Conservation (phyloP, 768 basidiomycete species). For the Boletus bicolor region DNA sequence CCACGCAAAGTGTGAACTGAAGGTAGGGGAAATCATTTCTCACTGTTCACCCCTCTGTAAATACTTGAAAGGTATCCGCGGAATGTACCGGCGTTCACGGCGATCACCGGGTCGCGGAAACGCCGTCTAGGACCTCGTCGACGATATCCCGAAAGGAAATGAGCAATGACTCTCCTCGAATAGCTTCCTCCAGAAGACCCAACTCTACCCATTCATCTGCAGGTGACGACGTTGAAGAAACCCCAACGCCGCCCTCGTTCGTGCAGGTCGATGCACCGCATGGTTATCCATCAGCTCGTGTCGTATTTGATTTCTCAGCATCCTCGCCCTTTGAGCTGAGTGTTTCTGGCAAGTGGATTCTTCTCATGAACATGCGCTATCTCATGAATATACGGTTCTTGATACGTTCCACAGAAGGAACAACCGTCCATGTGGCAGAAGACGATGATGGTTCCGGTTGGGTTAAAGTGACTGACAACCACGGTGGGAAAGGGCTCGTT, state of each 20-base stretch:
- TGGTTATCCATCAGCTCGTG: constrained; percentile 49
- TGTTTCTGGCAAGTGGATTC: constrained; percentile 49
- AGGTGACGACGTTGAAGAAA: constrained; percentile 9
- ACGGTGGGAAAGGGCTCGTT: constrained; percentile 67
- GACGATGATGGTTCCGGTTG: constrained; percentile 85
- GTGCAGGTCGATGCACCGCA: constrained; percentile 40
- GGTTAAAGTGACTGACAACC: constrained; percentile 66
- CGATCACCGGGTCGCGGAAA: constrained; percentile 23
- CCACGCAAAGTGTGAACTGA: constrained; percentile 82
- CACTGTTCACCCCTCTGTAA: constrained; percentile 6
- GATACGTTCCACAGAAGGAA: constrained; percentile 49
- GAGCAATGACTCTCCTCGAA: constrained; percentile 16
- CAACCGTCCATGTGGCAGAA: constrained; percentile 63
- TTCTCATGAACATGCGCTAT: constrained; percentile 3
- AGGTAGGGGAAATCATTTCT: constrained; percentile 42
- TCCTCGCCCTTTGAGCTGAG: constrained; percentile 76
- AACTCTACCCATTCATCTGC: constrained; percentile 4
- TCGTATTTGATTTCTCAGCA: constrained; percentile 72
- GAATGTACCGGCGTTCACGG: constrained; percentile 48
- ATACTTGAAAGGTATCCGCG: constrained; percentile 58
- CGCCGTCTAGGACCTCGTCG: constrained; percentile 31
- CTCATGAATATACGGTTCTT: constrained; percentile 12
- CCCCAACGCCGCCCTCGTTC: constrained; percentile 58
- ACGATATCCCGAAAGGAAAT: constrained; percentile 33
- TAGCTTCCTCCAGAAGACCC: constrained; percentile 4